phyloP scores from a whole-genome alignment of 768 basidiomycete species.

The Termitomyces heimii region DNA sequence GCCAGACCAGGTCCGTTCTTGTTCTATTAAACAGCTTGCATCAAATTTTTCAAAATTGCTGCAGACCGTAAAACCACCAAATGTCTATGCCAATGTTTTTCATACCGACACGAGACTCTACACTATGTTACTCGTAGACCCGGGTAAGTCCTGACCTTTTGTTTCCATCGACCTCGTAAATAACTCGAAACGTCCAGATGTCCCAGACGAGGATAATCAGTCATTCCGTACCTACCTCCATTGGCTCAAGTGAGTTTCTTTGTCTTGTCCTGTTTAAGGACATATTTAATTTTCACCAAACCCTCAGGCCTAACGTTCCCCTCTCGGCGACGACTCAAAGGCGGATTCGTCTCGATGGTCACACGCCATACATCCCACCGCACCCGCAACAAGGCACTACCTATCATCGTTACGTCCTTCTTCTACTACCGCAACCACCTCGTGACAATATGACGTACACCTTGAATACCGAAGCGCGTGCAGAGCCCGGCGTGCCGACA shows the following conservation, averaged over 20 bases:
- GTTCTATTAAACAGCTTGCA: not conserved
- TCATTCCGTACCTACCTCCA: conserved; percentile 74
- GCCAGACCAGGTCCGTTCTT: conserved; percentile 57
- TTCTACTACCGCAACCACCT: conserved; percentile 69
- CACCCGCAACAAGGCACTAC: conserved; percentile 75
- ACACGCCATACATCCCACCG: conserved; percentile 81
- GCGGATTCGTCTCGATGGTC: conserved; percentile 40
- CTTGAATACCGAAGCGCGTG: conserved; percentile 27
- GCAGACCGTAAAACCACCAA: conserved; percentile 62
- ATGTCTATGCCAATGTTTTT: conserved; percentile 70
- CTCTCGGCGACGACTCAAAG: conserved; percentile 52
- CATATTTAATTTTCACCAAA: conserved; percentile 8
- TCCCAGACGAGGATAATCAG: conserved; percentile 65
- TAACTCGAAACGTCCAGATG: conserved; percentile 42
- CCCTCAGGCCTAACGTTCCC: conserved; percentile 75
- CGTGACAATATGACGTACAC: conserved; percentile 25
- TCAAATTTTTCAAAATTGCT: not conserved
- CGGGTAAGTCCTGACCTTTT: conserved; percentile 41
- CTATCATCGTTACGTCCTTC: conserved; percentile 31
- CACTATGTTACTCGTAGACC: conserved; percentile 86
- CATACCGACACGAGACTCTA: conserved; percentile 77
- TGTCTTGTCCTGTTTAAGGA: conserved; percentile 4
- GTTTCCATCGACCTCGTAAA: not conserved
- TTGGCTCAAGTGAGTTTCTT: conserved; percentile 69
- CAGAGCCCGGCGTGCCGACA: conserved; percentile 23